These are phyloP conservation scores for Gypsophila paniculata DNA, from an alignment of 179 eudicot species.

Conservation along the genomic window DNA sequence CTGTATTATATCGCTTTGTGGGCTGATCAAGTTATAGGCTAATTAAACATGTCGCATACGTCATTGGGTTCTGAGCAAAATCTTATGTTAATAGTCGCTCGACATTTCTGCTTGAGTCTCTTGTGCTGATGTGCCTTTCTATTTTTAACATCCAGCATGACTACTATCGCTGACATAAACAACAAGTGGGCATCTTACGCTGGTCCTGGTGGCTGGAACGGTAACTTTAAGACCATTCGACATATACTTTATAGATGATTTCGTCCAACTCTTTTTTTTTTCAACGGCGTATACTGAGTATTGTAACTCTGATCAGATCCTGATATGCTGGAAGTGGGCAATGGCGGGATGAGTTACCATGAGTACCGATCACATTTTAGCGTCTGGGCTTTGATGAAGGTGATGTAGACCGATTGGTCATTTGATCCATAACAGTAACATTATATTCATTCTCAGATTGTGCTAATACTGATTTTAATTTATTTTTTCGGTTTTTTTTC, in stretches of 20 bases:
- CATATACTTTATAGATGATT: slow-evolving; percentile 5
- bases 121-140: slow-evolving; percentile 19
- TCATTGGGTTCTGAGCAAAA: too few relatives aligned
- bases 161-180: slow-evolving; percentile 80
- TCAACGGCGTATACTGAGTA: background rate
- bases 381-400: slow-evolving; percentile 99
- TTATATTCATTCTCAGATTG: background rate
- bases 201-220: slow-evolving; percentile 99
- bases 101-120: background rate
- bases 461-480: background rate
- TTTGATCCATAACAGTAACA: background rate
- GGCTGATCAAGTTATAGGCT: background rate
- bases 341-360: slow-evolving; percentile 86
- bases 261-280: slow-evolving; percentile 13
- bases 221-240: slow-evolving; percentile 38
- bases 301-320: slow-evolving; percentile 56
- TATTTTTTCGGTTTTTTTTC: background rate
- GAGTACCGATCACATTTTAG: slow-evolving; percentile 95
- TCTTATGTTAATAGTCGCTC: background rate
- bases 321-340: slow-evolving; percentile 99
- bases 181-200: slow-evolving; percentile 97
- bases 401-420: slow-evolving; percentile 9
- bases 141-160: slow-evolving; percentile 55
- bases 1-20: slow-evolving; percentile 20
- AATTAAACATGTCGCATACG: too few relatives aligned